Conservation (phyloP, 257 asterid genomes). For the Galeopsis tetrahit region DNA sequence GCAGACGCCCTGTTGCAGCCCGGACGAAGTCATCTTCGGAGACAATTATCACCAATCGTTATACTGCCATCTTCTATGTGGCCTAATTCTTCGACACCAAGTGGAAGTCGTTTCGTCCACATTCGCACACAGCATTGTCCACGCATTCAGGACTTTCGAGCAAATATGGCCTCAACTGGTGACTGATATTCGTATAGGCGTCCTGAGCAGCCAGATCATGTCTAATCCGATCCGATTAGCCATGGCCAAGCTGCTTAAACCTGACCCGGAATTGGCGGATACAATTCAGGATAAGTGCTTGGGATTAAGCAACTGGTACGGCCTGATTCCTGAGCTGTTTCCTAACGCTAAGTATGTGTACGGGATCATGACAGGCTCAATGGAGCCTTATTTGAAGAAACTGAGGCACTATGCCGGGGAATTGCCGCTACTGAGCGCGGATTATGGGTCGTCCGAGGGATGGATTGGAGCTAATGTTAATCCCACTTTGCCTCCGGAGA, state of each 20-base stretch:
- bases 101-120: constrained; percentile 77
- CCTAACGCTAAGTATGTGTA: constrained; percentile 71
- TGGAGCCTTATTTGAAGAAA: constrained; percentile 76
- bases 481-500: constrained; percentile 67
- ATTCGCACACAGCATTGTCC: constrained; percentile 80
- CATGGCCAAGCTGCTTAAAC: constrained; percentile 56
- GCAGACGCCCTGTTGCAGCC: constrained; percentile 81
- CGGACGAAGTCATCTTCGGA: constrained; percentile 85
- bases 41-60: constrained; percentile 73
- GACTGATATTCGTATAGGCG: constrained; percentile 56
- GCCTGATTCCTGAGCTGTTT: constrained; percentile 65
- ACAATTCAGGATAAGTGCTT: constrained; percentile 41
- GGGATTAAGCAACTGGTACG: constrained; percentile 73
- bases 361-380: constrained; percentile 91
- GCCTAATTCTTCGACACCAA: constrained; percentile 62
- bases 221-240: constrained; percentile 59
- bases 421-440: constrained; percentile 74
- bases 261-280: constrained; percentile 64
- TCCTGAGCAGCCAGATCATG: constrained; percentile 44
- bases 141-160: constrained; percentile 75
- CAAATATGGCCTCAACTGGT: constrained; percentile 69
- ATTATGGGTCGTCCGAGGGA: constrained; percentile 90
- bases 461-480: constrained; percentile 85
- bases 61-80: constrained; percentile 83
- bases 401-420: constrained; percentile 79